Base-by-base conservation (phyloP, 306 rosid genomes). In the Castanea sativa region DNA sequence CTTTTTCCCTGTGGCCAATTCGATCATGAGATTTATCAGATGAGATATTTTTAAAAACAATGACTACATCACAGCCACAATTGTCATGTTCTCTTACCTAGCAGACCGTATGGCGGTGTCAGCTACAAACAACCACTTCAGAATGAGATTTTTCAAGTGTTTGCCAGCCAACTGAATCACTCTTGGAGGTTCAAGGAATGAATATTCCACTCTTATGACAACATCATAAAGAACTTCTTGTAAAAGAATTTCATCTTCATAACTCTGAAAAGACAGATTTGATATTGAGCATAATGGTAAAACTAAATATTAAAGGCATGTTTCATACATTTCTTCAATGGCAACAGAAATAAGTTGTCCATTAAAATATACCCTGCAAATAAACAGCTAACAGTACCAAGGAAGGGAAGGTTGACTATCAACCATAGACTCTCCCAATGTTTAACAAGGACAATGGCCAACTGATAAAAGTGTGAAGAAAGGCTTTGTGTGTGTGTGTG, bases 41-140 rank as follows among this genome's bases (percentile, higher is more conserved):
- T 30, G 71, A 83, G 25, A 73, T 58, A 72, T 75, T 73, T 64
- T 23, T 76, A 73, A 75, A 82, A 69, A 29, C 73, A 72, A 30
- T 53, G 45, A 49, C 71, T 56, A 72, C 57, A 58, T 76, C 81
- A 63, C 56, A 75, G 74, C 71, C 67, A 83, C 63, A 80, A 72
- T 25, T 70, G 75, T 59, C 18, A 61, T 67, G 76, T 83, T 78
- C 32, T 67, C 85, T 43, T 88, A 92, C 97, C 97, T 87, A 74
- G 88, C 86, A 72, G 83, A 90, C 71, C 83, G 89, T 75, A 90
- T 78, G 60, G 91, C 94, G 33, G 73, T 76, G 63, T 92, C 97
- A 80, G 89, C 85, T 74, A 90, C 87, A 41, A 90, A 80, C 84
- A 89, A 57, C 97, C 97, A 92, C 55, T 82, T 85, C 65, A 92